Evolutionary conservation across 805 yeast species (phyloP), one percentile per base, ranked within the genome.

Genomic region (Huiozyma naganishii): DNA sequence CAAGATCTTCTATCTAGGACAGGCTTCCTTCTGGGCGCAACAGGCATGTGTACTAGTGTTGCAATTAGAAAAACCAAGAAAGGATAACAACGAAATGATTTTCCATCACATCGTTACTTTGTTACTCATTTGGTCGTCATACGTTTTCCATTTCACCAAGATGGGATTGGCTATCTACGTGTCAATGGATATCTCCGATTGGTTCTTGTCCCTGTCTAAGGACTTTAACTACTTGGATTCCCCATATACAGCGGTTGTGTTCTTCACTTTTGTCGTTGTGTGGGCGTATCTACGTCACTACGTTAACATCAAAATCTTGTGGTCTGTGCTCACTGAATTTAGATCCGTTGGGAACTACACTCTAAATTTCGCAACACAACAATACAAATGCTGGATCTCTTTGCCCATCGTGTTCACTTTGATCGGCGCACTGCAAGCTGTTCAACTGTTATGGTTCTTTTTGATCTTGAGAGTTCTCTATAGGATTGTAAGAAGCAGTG

Each of bases 11-110:
- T 92, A 92, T 62, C 69, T 92, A 48, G 79, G 84, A 35, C 97
- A 92, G 68, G 97, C 97, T 5, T 83, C 97, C 5, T 92, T 87
- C 65, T 92, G 98, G 98, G 80, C 88, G 17, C 98, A 92, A 68
- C 98, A 92, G 67, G 80, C 94, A 1, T 78, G 84, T 36, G 83
- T 92, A 30, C 71, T 92, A 49, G 67, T 78, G 38, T 71, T 92
- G 50, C 95, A 83, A 63, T 72, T 92, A 47, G 98, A 92, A 65
- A 86, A 86, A 62, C 97, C 96, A 46, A 76, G 98, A 64, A 89
- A 87, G 65, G 98, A 92, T 63, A 88, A 80, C 66, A 70, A 79
- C 54, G 98, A 92, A 65, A 74, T 92, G 49, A 85, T 90, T 36
- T 79, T 86, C 65, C 99, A 92, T 64, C 99, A 92, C 62, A 75